Percentiles rank a stretch among this genome's conserved stretches.
phyloP scores from a whole-genome alignment of 345 rosid species.

The Eucalyptus marginata region DNA sequence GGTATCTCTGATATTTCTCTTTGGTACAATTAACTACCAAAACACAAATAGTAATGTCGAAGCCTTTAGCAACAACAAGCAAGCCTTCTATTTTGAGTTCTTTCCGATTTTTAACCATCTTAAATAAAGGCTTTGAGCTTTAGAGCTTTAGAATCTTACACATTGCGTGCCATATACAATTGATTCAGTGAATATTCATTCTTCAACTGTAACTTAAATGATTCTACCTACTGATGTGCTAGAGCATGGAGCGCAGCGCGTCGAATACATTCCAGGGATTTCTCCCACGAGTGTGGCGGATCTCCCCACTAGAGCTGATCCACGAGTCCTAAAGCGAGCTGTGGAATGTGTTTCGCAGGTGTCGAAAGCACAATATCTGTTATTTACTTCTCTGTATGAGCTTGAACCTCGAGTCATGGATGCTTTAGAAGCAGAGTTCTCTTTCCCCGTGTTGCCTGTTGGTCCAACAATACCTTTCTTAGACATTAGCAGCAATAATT shows the following conservation, averaged over 20 bases:
- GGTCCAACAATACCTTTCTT: constrained; percentile 18
- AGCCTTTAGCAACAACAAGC: not conserved
- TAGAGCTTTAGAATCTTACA: not conserved
- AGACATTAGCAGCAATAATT: not conserved
- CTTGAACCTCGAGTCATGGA: constrained; percentile 32
- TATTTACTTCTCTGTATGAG: constrained; percentile 35
- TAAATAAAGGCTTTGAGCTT: not conserved
- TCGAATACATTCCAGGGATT: constrained; percentile 25
- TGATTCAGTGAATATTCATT: not conserved
- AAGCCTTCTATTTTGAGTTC: not conserved
- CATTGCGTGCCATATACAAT: not conserved
- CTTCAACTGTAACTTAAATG: not conserved
- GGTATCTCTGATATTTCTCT: not conserved
- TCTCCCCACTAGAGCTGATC: constrained; percentile 4
- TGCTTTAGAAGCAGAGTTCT: not conserved
- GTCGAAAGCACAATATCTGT: constrained; percentile 31
- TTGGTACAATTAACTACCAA: not conserved
- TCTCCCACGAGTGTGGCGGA: constrained; percentile 16
- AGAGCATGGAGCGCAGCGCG: constrained; percentile 22
- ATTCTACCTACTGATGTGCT: not conserved
- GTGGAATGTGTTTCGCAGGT: constrained; percentile 32
- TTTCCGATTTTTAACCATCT: not conserved
- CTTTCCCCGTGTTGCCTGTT: constrained; percentile 7
- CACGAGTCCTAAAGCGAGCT: constrained; percentile 6
- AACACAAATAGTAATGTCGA: not conserved